A percentile compares a stretch with the other conserved stretches of the same genome.
Conservation (phyloP, 768 basidiomycete genomes). For the Trametes cubensis region DNA sequence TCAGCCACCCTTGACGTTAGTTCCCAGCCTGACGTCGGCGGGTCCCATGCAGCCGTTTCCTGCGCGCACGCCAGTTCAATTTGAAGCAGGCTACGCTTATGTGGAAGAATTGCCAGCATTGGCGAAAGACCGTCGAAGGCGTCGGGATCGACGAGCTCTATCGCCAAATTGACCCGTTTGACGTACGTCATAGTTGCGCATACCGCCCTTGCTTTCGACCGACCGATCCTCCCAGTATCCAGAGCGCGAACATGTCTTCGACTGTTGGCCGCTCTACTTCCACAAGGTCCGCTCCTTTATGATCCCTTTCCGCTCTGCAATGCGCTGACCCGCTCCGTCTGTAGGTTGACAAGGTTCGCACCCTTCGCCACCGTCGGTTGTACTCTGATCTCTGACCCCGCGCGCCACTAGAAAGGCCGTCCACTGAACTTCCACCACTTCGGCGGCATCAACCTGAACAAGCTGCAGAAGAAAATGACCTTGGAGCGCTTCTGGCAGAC, state of each 20-base stretch:
- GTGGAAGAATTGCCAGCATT: conserved; percentile 67
- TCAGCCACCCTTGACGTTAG: not conserved
- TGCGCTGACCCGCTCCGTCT: not conserved
- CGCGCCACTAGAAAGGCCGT: conserved; percentile 56
- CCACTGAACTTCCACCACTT: conserved; percentile 71
- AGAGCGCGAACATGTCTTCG: conserved; percentile 67
- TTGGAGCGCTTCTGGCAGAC: conserved; percentile 49
- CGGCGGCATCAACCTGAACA: conserved; percentile 52
- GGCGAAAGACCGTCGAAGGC: conserved; percentile 66
- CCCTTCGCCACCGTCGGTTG: no score
- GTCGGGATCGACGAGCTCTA: conserved; percentile 70
- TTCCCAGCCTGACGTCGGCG: not conserved
- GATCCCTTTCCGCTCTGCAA: not conserved
- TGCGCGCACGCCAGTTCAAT: conserved; percentile 72
- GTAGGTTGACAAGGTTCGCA: conserved; percentile 67
- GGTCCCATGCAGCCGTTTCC: conserved; percentile 59
- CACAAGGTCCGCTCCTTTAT: conserved; percentile 56
- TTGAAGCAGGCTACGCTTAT: conserved; percentile 61
- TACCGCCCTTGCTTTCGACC: not conserved
- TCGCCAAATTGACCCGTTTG: conserved; percentile 63
- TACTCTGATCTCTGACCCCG: no score
- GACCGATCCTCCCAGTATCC: conserved; percentile 53
- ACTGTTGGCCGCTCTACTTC: conserved; percentile 79
- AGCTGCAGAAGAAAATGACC: conserved; percentile 35
- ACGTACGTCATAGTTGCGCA: conserved; percentile 47